Percentiles rank a stretch among this genome's conserved stretches.
These are phyloP conservation scores for Oryza punctata DNA, from an alignment of 176 grass and related monocot species.

Conservation along the genomic window DNA sequence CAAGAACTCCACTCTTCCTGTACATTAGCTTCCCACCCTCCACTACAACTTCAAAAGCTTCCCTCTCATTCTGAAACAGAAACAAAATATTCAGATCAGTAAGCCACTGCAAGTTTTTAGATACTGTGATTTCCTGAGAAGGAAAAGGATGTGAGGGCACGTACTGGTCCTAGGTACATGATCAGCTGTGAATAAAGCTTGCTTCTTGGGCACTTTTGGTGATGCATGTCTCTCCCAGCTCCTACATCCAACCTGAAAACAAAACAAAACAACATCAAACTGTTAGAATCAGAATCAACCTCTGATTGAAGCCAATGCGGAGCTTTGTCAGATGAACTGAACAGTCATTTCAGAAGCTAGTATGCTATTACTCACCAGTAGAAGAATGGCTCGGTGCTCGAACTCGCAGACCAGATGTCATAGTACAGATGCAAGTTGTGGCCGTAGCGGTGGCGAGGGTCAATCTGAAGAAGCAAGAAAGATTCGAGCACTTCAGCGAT, in stretches of 20 bases:
- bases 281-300: constrained; percentile 12
- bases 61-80: constrained; percentile 60
- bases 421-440: constrained; percentile 97
- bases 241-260: constrained; percentile 71
- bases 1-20: constrained; percentile 40
- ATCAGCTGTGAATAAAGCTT: constrained; percentile 80
- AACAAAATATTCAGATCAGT: background rate
- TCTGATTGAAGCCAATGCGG: background rate
- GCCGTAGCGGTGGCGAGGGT: constrained; percentile 94
- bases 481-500: background rate
- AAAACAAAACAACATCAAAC: background rate
- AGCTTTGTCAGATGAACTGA: background rate
- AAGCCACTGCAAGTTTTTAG: background rate
- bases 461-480: constrained; percentile 55
- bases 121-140: background rate
- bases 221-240: constrained; percentile 58
- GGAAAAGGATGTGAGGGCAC: constrained; percentile 22
- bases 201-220: constrained; percentile 67
- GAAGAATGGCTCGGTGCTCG: constrained; percentile 90
- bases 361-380: constrained; percentile 62
- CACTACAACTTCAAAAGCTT: constrained; percentile 67
- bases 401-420: constrained; percentile 82
- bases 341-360: background rate
- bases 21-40: constrained; percentile 70
- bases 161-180: constrained; percentile 87